These are phyloP conservation scores for Fusarium piperis DNA, from an alignment of 2,329 filamentous ascomycete species.

Conservation along the genomic window DNA sequence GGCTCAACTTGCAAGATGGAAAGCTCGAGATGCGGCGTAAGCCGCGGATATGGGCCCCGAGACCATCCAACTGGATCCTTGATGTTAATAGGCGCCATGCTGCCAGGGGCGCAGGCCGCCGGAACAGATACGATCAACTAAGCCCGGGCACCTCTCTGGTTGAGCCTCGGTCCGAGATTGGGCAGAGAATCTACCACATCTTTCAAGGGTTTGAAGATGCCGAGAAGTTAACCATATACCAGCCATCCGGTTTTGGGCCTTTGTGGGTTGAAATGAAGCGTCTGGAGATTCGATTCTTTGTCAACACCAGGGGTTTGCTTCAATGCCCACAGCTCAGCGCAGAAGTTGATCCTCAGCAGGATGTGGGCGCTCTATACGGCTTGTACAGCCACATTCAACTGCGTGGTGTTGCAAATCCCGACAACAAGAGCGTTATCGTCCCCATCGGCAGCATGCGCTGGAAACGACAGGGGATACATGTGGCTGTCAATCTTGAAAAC, in stretches of 20 bases:
- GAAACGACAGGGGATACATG: conserved; percentile 51
- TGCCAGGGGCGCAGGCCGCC: conserved; percentile 17
- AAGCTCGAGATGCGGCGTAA: conserved; percentile 62
- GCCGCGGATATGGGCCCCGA: conserved; percentile 45
- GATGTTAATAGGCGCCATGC: conserved; percentile 39
- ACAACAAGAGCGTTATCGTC: conserved; percentile 62
- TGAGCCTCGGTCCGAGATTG: conserved; percentile 57
- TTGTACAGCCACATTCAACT: conserved; percentile 14
- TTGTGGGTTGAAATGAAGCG: conserved; percentile 61
- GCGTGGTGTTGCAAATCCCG: conserved; percentile 48
- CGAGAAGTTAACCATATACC: conserved; percentile 41
- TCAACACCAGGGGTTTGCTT: conserved; percentile 56
- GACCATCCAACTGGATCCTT: conserved; percentile 47
- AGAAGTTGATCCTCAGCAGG: conserved; percentile 66
- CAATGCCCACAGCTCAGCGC: conserved; percentile 59
- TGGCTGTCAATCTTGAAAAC: conserved; percentile 47
- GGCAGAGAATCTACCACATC: conserved; percentile 50
- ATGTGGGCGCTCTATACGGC: conserved; percentile 57
- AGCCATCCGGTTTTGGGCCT: conserved; percentile 44
- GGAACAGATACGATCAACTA: neutral
- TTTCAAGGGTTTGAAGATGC: conserved; percentile 55
- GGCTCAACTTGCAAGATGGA: conserved; percentile 59
- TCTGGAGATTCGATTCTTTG: conserved; percentile 62
- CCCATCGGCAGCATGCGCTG: conserved; percentile 55
- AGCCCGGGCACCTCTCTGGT: conserved; percentile 49